These are phyloP conservation scores for Carex scoparia DNA, from an alignment of 176 grass and related monocot genomes.

Conservation along the genomic window DNA sequence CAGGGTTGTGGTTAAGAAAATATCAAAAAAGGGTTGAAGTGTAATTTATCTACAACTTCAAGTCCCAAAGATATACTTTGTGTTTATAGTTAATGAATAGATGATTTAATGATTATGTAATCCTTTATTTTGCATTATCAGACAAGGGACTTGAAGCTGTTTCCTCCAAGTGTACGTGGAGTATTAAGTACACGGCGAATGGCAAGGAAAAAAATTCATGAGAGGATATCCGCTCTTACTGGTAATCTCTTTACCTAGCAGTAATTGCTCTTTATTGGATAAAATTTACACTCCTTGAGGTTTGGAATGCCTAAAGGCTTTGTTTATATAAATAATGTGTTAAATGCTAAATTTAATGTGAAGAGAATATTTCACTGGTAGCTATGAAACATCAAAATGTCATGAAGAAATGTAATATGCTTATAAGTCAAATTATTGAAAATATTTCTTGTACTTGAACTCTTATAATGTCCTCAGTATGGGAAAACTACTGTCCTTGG, in stretches of 20 bases:
- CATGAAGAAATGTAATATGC: background rate
- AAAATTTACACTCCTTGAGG: background rate
- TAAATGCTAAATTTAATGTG: background rate
- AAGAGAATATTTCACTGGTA: background rate
- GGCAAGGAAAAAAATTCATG: conserved; percentile 79
- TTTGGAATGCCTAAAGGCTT: background rate
- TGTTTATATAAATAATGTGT: background rate
- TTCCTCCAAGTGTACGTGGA: conserved; percentile 46
- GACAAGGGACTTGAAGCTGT: conserved; percentile 73
- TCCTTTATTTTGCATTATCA: conserved; percentile 25
- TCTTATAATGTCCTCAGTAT: background rate
- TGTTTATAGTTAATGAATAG: background rate
- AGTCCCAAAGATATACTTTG: background rate
- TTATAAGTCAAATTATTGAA: background rate
- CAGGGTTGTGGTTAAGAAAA: background rate
- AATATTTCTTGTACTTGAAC: background rate
- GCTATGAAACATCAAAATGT: background rate
- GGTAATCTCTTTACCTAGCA: conserved; percentile 41
- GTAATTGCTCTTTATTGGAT: conserved; percentile 31
- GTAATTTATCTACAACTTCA: background rate
- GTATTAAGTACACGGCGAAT: conserved; percentile 47
- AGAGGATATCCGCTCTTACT: conserved; percentile 56
- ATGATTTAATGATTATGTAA: conserved; percentile 3
- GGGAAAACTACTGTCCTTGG: background rate
- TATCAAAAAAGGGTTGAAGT: background rate